A percentile compares a stretch with the other conserved stretches of the same genome.
These are phyloP conservation scores for Corymbia calophylla DNA, from an alignment of 441 rosid species.

Conservation along the genomic window DNA sequence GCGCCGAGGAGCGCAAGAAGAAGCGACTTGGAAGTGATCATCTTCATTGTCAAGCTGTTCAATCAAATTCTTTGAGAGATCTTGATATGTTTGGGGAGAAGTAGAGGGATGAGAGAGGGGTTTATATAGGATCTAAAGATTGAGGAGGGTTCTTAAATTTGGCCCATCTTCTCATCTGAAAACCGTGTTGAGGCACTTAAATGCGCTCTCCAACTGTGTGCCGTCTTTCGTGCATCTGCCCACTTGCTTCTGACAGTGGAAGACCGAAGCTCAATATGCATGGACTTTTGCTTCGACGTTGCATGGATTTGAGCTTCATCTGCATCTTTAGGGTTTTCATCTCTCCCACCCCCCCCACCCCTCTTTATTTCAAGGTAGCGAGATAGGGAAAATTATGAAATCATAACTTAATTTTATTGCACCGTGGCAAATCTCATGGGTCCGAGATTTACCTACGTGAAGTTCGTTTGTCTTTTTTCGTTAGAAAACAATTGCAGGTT, in stretches of 20 bases:
- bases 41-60: neutral
- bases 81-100: neutral
- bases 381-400: neutral
- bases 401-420: neutral
- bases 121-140: neutral
- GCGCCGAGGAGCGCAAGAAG: neutral
- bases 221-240: neutral
- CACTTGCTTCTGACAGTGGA: neutral
- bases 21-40: neutral
- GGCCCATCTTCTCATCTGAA: neutral
- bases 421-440: neutral
- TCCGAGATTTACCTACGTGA: neutral
- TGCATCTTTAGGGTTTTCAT: neutral
- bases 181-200: neutral
- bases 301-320: neutral
- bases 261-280: neutral
- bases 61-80: neutral
- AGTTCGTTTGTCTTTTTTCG: neutral
- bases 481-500: neutral
- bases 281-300: neutral
- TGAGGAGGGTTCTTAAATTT: neutral
- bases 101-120: neutral
- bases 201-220: neutral
- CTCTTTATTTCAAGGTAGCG: neutral
- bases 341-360: neutral